Conservation (phyloP, 371 early-diverging fungal species). For the Mucor sp. region DNA sequence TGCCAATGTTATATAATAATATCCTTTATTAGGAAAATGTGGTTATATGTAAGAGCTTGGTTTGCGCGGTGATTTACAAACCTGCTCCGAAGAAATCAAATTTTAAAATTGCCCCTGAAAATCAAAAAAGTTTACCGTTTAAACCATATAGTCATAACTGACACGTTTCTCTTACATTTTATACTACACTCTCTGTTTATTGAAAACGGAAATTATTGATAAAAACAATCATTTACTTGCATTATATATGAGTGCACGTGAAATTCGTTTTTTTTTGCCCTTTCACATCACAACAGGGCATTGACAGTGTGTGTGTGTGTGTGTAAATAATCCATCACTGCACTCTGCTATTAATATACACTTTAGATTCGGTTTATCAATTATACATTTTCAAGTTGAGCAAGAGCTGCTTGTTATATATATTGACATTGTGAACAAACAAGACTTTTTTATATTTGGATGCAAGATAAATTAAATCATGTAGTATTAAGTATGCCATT, state of each 20-base stretch:
- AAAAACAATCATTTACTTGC: neutral
- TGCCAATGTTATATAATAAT: neutral
- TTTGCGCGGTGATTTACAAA: slow-evolving; percentile 18
- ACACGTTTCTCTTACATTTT: slow-evolving; percentile 10
- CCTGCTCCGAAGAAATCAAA: slow-evolving; percentile 4
- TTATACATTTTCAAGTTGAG: neutral
- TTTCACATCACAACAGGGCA: neutral
- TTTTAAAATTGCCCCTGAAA: slow-evolving; percentile 5
- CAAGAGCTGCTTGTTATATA: neutral
- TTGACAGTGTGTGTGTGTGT: too few relatives aligned
- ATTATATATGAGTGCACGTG: neutral
- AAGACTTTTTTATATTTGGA: neutral
- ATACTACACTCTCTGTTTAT: neutral
- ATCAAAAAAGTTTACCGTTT: slow-evolving; percentile 1
- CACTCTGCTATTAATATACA: neutral
- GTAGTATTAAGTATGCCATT: neutral
- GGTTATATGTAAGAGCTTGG: neutral
- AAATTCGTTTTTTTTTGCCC: neutral
- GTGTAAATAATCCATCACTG: neutral
- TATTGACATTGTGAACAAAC: too few relatives aligned
- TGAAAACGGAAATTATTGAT: slow-evolving; percentile 3
- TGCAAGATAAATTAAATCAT: neutral
- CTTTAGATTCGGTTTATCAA: neutral
- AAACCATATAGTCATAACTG: slow-evolving; percentile 3
- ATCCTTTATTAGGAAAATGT: neutral